phyloP scores from a whole-genome alignment of 2,329 filamentous ascomycete species.

The Cordyceps tenuipes region DNA sequence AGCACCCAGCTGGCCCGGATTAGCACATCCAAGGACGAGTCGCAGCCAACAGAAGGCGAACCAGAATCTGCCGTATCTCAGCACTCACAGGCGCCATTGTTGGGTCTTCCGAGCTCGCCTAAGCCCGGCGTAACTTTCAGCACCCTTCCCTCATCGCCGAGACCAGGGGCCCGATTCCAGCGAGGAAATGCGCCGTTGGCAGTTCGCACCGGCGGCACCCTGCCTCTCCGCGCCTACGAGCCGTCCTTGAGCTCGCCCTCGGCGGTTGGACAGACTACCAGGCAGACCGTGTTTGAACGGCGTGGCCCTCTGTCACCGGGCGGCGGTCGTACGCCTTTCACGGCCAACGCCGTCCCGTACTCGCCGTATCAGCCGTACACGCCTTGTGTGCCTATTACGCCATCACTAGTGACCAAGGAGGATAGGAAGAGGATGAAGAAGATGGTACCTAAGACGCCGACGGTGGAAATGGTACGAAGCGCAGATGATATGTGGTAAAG shows the following conservation, averaged over 20 bases:
- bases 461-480: conserved; percentile 52
- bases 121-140: conserved; percentile 26
- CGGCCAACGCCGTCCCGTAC: conserved; percentile 58
- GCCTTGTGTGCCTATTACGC: conserved; percentile 66
- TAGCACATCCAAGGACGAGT: conserved; percentile 29
- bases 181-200: conserved; percentile 44
- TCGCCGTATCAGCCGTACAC: conserved; percentile 73
- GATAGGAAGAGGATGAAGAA: conserved; percentile 63
- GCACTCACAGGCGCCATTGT: conserved; percentile 40
- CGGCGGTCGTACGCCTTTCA: conserved; percentile 54
- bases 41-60: conserved; percentile 35
- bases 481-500: conserved; percentile 56
- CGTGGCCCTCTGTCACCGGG: conserved; percentile 45
- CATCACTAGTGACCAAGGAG: conserved; percentile 61
- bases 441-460: conserved; percentile 55
- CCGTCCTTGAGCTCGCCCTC: conserved; percentile 44
- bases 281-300: conserved; percentile 58
- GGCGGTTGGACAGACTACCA: conserved; percentile 40
- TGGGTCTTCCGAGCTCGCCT: conserved; percentile 42
- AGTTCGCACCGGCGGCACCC: conserved; percentile 46
- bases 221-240: conserved; percentile 56
- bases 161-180: conserved; percentile 41
- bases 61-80: conserved; percentile 46
- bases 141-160: conserved; percentile 41
- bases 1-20: conserved; percentile 29